Evolutionary conservation across 1,284 basidiomycete species (phyloP), one percentile per base, ranked within the genome.

Genomic region (Malassezia sp.): DNA sequence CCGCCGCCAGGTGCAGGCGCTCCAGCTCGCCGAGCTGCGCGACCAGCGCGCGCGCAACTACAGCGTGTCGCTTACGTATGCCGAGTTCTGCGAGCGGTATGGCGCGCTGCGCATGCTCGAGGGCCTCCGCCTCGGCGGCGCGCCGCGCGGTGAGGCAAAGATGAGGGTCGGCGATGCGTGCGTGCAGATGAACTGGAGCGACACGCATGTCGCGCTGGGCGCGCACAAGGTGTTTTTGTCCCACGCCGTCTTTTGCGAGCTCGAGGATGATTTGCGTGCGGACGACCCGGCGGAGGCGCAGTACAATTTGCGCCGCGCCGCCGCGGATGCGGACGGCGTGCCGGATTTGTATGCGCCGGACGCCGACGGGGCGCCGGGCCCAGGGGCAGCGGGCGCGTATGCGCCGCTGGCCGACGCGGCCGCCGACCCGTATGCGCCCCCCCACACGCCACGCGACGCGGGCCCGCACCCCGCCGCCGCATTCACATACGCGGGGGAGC

Each of bases 1-100:
- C 49, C 93, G 91, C 71, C 84, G 85, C 0, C 91, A 96, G 73
- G 82, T 95, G 42, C 78, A 84, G 49, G 84, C 83, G 44, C 71
- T 83, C 27, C 85, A 87, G 0, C 61, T 96, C 51, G 75, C 82
- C 2, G 84, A 89, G 72, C 79, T 96, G 59, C 54, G 61, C 28
- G 48, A 53, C 36, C 59, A 60, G 38, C 52, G 60, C 11, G 49
- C 53, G 34, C 52, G 58, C 51, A 65, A 70, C 46, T 70, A 66
- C 54, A 60, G 55, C 21, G 87, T 85, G 47, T 81, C 80, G 52
- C 83, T 97, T 80, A 83, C 84, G 1, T 81, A 82, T 21, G 78
- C 78, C 17, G 91, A 96, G 74, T 93, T 90, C 71, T 83, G 81
- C 54, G 80, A 85, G 40, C 75, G 90, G 10, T 70, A 70, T 49